Percentiles rank a stretch among this genome's conserved stretches.
Conservation (phyloP, 495 filamentous ascomycete species). For the Penicillium herquei region DNA sequence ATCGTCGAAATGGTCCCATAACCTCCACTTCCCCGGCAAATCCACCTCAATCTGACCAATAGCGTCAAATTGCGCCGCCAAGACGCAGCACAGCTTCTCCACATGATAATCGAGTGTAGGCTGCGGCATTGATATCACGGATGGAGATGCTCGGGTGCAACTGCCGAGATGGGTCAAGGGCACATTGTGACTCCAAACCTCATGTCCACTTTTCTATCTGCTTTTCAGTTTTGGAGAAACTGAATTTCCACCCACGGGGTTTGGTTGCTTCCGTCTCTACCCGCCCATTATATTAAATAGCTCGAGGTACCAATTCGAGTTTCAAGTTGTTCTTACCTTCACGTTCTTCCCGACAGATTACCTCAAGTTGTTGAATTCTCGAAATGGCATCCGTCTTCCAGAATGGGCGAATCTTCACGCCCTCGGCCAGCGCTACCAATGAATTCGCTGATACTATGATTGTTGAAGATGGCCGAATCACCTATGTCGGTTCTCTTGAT, state of each 20-base stretch:
- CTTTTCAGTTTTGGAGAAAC: slow-evolving; percentile 11
- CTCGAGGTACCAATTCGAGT: background rate
- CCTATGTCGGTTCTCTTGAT: slow-evolving; percentile 40
- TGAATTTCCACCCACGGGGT: background rate
- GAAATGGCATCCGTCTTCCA: slow-evolving; percentile 42
- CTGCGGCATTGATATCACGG: no score
- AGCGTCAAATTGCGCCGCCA: slow-evolving; percentile 26
- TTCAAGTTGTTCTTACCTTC: background rate
- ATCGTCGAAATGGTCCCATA: background rate
- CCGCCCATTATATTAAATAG: slow-evolving; percentile 16
- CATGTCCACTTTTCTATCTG: no score
- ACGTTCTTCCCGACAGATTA: background rate
- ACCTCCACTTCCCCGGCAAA: slow-evolving; percentile 5
- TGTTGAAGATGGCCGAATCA: slow-evolving; percentile 32
- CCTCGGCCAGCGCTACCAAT: slow-evolving; percentile 18
- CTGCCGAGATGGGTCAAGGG: background rate
- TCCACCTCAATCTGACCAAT: slow-evolving; percentile 16
- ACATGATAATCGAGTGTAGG: background rate
- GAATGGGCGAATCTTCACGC: slow-evolving; percentile 45
- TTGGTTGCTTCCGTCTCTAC: slow-evolving; percentile 2
- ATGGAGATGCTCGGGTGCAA: no score
- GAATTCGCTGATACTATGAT: slow-evolving; percentile 44
- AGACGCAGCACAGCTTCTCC: slow-evolving; percentile 4
- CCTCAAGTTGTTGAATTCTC: background rate
- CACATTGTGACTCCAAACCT: no score